phyloP scores from a whole-genome alignment of 768 basidiomycete species.

The Rhodotorula diobovata region DNA sequence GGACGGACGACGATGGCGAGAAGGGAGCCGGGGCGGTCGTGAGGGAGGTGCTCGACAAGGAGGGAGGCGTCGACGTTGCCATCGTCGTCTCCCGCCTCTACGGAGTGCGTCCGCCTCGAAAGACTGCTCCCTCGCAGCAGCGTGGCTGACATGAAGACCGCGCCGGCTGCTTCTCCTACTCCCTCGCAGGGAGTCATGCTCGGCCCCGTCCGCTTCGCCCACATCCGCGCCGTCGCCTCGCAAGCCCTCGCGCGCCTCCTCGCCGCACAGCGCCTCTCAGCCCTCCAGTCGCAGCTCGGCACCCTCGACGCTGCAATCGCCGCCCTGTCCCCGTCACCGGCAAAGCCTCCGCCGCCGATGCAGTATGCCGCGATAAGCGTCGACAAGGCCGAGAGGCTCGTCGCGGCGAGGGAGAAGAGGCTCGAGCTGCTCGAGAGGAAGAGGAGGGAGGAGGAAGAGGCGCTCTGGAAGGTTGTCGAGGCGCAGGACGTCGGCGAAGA shows the following conservation, averaged over 20 bases:
- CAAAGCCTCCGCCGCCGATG: not conserved
- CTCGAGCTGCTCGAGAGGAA: constrained; percentile 8
- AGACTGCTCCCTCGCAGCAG: no score
- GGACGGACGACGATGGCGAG: constrained; percentile 72
- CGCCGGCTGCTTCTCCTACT: not conserved
- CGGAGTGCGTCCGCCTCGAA: constrained; percentile 25
- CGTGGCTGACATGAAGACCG: not conserved
- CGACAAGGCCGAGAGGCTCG: constrained; percentile 8
- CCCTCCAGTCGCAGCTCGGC: constrained; percentile 9
- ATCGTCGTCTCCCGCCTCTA: constrained; percentile 77
- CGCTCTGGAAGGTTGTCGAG: not conserved
- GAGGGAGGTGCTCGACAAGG: constrained; percentile 63
- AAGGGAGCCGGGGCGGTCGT: constrained; percentile 64
- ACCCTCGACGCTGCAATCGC: constrained; percentile 24
- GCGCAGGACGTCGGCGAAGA: not conserved
- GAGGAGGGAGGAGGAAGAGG: not conserved
- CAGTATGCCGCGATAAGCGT: not conserved
- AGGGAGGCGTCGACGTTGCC: constrained; percentile 69
- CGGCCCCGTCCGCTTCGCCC: constrained; percentile 67
- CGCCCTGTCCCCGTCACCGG: not conserved
- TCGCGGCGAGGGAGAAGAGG: constrained; percentile 13
- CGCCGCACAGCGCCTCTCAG: constrained; percentile 3
- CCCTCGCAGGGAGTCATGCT: constrained; percentile 57
- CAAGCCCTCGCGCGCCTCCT: constrained; percentile 52
- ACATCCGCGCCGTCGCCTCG: constrained; percentile 68